A percentile compares a stretch with the other conserved stretches of the same genome.
Conservation (phyloP, 345 rosid species). For the Brassica carinata region DNA sequence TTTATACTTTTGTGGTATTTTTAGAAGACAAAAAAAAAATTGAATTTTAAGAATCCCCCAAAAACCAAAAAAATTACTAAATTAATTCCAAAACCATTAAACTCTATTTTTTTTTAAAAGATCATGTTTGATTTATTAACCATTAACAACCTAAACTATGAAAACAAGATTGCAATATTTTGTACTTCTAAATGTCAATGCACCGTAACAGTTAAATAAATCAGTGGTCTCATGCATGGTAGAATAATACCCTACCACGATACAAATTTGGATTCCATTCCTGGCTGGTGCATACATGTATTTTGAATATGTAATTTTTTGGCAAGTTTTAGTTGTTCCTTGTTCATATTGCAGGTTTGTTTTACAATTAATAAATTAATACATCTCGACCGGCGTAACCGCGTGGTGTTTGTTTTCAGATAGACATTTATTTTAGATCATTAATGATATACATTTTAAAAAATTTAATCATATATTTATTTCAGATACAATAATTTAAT, state of each 20-base stretch:
- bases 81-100: not conserved
- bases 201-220: not conserved
- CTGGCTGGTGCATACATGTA: not conserved
- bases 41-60: not conserved
- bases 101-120: not conserved
- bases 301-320: not conserved
- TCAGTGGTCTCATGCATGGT: not conserved
- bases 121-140: not conserved
- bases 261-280: not conserved
- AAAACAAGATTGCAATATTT: not conserved
- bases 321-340: not conserved
- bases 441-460: too few species aligned
- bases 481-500: too few species aligned
- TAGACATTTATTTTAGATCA: too few species aligned
- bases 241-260: not conserved
- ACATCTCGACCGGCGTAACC: too few species aligned
- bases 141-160: not conserved
- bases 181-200: not conserved
- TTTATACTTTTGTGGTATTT: not conserved
- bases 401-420: too few species aligned
- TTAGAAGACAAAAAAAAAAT: not conserved
- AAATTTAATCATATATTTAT: too few species aligned
- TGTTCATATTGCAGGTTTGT: not conserved
- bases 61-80: not conserved
- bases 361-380: not conserved